Evolutionary conservation across 768 basidiomycete species (phyloP).

Genomic region (Podaxis pistillaris): DNA sequence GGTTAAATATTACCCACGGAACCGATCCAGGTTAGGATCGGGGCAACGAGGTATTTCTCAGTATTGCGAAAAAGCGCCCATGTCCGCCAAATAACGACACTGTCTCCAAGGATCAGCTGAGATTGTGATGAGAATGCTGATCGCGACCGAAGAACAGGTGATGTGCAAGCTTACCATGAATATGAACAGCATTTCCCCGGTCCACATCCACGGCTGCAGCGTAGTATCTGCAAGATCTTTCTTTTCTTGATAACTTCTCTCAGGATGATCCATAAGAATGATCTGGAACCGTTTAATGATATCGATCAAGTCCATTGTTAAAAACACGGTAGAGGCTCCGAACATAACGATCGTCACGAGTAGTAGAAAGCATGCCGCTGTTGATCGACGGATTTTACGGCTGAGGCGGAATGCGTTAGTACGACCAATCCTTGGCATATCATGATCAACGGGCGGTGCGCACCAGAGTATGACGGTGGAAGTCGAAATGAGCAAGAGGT

Average conservation of each 20-base stretch:
- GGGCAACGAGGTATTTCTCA: conserved; percentile 20
- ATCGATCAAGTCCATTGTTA: conserved; percentile 27
- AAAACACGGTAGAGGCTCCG: conserved; percentile 24
- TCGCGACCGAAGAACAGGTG: not conserved
- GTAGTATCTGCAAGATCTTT: conserved; percentile 21
- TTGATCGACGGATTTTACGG: conserved; percentile 17
- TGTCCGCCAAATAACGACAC: conserved; percentile 31
- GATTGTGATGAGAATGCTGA: not conserved
- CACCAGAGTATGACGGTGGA: conserved; percentile 20
- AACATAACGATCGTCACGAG: conserved; percentile 27
- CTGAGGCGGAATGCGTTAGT: conserved; percentile 9
- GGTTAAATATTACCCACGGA: conserved; percentile 21
- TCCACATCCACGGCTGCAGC: conserved; percentile 25
- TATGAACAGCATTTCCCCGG: conserved; percentile 30
- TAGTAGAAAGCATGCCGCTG: conserved; percentile 20
- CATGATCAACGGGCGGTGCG: not conserved
- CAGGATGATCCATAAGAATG: conserved; percentile 23
- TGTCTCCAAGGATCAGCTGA: conserved; percentile 28
- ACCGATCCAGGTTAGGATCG: conserved; percentile 26
- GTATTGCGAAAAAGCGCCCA: conserved; percentile 23
- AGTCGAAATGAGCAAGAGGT: conserved; percentile 18
- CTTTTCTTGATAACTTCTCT: conserved; percentile 18
- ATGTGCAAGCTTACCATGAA: conserved; percentile 21
- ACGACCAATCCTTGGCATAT: not conserved
- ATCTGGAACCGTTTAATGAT: conserved; percentile 27